These are phyloP conservation scores for Fusarium sp. DNA, from an alignment of 2,329 filamentous ascomycete species.

Conservation along the genomic window DNA sequence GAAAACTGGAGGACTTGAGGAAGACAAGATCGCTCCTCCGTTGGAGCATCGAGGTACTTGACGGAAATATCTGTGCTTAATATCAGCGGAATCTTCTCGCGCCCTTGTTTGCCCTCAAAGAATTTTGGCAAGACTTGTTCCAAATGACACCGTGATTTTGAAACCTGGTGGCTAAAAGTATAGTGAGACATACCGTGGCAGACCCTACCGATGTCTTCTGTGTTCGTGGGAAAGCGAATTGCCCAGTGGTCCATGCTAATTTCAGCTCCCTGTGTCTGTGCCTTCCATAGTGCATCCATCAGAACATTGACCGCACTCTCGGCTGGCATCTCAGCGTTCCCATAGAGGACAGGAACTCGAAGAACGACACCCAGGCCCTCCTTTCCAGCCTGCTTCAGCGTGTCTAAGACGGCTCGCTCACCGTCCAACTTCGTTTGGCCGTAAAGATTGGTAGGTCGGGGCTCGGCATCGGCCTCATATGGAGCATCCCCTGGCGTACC, in stretches of 20 bases:
- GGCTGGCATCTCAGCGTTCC: slow-evolving; percentile 71
- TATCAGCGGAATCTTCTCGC: neutral
- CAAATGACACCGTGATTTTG: neutral
- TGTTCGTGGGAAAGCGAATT: slow-evolving; percentile 86
- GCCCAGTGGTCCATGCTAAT: slow-evolving; percentile 90
- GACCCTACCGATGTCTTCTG: slow-evolving; percentile 84
- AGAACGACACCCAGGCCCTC: slow-evolving; percentile 72
- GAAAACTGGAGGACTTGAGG: slow-evolving; percentile 84
- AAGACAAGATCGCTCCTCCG: slow-evolving; percentile 59
- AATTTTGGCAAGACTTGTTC: neutral
- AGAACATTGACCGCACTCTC: slow-evolving; percentile 88
- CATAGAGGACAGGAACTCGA: slow-evolving; percentile 86
- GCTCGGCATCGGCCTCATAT: slow-evolving; percentile 71
- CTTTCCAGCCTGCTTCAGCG: slow-evolving; percentile 59
- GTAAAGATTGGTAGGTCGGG: slow-evolving; percentile 80
- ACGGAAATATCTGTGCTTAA: slow-evolving; percentile 68
- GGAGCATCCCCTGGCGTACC: slow-evolving; percentile 82
- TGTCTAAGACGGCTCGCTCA: slow-evolving; percentile 71
- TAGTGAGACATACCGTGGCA: slow-evolving; percentile 65
- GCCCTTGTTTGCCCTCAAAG: neutral
- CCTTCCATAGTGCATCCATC: slow-evolving; percentile 79
- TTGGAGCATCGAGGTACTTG: slow-evolving; percentile 68
- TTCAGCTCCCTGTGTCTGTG: slow-evolving; percentile 68
- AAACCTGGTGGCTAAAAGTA: slow-evolving; percentile 13
- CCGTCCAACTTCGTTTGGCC: slow-evolving; percentile 70